Evolutionary conservation across 2,329 filamentous ascomycete genomes (phyloP).

Genomic region (Huntiella bhutanensis): DNA sequence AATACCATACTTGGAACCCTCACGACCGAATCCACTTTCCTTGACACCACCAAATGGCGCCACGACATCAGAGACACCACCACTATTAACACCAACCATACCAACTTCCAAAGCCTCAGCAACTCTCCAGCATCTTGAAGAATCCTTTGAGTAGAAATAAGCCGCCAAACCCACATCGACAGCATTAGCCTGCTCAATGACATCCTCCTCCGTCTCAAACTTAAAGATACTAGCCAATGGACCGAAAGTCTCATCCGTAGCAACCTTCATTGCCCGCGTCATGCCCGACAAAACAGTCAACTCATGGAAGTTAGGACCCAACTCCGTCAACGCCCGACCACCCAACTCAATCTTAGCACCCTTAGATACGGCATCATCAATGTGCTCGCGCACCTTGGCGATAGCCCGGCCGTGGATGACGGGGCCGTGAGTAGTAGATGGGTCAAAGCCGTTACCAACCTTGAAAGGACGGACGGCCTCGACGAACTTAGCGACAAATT

Average conservation of each 20-base stretch:
- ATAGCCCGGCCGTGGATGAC: conserved; percentile 47
- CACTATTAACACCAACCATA: conserved; percentile 19
- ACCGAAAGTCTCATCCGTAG: conserved; percentile 53
- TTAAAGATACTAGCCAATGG: conserved; percentile 50
- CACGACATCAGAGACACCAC: conserved; percentile 30
- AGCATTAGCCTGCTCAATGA: conserved; percentile 44
- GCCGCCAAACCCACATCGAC: conserved; percentile 52
- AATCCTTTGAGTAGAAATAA: conserved; percentile 44
- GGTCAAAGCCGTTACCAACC: conserved; percentile 35
- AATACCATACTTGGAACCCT: conserved; percentile 60
- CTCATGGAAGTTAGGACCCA: conserved; percentile 50
- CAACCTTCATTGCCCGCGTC: conserved; percentile 46
- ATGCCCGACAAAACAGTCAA: conserved; percentile 50
- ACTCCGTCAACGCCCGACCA: conserved; percentile 35
- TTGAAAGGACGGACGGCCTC: conserved; percentile 37
- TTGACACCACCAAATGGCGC: conserved; percentile 64
- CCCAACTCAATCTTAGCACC: conserved; percentile 40
- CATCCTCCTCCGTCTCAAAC: conserved; percentile 52
- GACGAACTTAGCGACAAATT: conserved; percentile 29
- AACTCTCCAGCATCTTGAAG: conserved; percentile 24
- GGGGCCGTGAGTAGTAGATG: conserved; percentile 39
- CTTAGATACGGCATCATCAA: conserved; percentile 42
- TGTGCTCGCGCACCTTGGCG: conserved; percentile 40
- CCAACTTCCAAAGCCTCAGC: conserved; percentile 29
- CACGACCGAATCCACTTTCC: conserved; percentile 61